Conservation (phyloP, 768 basidiomycete species). For the Phlebiopsis flavidoalba region DNA sequence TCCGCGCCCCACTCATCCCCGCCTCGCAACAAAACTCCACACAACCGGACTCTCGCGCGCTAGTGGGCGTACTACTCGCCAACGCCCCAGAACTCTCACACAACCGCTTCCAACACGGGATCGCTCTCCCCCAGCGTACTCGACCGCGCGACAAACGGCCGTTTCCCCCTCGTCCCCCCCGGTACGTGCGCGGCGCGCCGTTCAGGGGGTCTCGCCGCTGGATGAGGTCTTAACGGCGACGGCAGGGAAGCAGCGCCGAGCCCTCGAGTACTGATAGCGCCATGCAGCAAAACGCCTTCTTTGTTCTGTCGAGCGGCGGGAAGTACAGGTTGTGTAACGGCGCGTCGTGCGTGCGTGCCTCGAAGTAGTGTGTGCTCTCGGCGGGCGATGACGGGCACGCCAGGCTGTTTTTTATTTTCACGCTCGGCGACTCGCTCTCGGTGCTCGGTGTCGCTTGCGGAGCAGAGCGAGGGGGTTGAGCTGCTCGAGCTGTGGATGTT, state of each 20-base stretch:
- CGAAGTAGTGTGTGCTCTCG: conserved; percentile 15
- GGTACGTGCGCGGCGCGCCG: not conserved
- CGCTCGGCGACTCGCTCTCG: conserved; percentile 21
- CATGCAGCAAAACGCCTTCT: conserved; percentile 20
- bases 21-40: not conserved
- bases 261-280: conserved; percentile 25
- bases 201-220: not conserved
- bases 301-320: conserved; percentile 10
- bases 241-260: conserved; percentile 22
- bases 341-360: conserved; percentile 1
- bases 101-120: not conserved
- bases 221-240: conserved; percentile 23
- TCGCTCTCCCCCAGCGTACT: not conserved
- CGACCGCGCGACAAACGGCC: conserved; percentile 2
- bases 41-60: not conserved
- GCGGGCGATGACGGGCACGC: conserved; percentile 12
- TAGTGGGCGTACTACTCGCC: not conserved
- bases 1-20: not conserved
- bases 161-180: not conserved
- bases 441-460: conserved; percentile 22
- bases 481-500: conserved; percentile 8
- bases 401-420: too few relatives aligned
- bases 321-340: conserved; percentile 16
- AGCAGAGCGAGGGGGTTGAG: conserved; percentile 14
- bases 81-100: not conserved